Evolutionary conservation across 2,329 filamentous ascomycete species (phyloP).

Genomic region (Sporothrix mexicana): DNA sequence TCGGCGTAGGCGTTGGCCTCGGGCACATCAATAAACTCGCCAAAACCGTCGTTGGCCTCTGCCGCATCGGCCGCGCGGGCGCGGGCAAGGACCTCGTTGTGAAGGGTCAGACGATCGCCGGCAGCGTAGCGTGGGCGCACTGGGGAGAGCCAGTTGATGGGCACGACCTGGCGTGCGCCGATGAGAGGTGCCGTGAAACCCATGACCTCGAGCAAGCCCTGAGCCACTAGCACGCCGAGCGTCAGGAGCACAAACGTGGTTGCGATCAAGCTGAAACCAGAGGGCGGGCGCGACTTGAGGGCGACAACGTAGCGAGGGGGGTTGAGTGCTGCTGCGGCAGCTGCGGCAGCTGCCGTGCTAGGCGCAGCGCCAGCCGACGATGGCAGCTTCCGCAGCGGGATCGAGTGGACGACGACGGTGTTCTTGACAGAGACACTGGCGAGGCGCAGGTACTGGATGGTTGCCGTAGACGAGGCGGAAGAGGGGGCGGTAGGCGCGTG

Average conservation of each 20-base stretch:
- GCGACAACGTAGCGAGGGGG: conserved; percentile 72
- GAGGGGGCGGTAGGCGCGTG: conserved; percentile 48
- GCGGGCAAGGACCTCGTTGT: conserved; percentile 12
- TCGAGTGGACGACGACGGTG: conserved; percentile 77
- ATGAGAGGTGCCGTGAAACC: conserved; percentile 63
- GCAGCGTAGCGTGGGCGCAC: conserved; percentile 11
- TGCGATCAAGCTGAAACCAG: conserved; percentile 58
- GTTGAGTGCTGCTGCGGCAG: conserved; percentile 35
- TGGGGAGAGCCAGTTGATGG: conserved; percentile 47
- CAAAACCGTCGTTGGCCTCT: background rate
- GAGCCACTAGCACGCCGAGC: conserved; percentile 66
- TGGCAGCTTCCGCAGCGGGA: conserved; percentile 64
- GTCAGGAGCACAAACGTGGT: conserved; percentile 63
- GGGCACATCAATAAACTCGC: background rate
- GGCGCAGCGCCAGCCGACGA: conserved; percentile 46
- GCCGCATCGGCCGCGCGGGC: background rate
- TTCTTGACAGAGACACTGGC: conserved; percentile 83
- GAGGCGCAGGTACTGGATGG: conserved; percentile 71
- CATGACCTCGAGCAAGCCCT: conserved; percentile 68
- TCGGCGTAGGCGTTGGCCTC: conserved; percentile 13
- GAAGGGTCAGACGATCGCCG: conserved; percentile 19
- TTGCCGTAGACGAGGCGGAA: conserved; percentile 39
- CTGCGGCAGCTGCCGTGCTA: conserved; percentile 45
- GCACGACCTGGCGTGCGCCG: conserved; percentile 62
- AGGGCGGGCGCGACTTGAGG: conserved; percentile 59